These are phyloP conservation scores for Xylariaceae sp. DNA, from an alignment of 2,329 filamentous ascomycete species.

Conservation along the genomic window DNA sequence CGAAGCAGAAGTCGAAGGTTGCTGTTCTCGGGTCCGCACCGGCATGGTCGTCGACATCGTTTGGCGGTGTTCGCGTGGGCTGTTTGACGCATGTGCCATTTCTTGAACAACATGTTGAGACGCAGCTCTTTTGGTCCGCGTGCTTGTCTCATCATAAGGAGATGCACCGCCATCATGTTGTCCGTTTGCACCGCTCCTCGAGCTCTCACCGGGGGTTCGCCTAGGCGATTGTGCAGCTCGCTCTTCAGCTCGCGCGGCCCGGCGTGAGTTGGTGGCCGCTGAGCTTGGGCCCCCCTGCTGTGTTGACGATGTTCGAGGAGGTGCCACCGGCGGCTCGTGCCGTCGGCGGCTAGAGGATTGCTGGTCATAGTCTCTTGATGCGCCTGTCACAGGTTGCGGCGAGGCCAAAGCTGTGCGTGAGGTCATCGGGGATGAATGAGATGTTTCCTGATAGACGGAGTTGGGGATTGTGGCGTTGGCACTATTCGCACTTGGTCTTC, in stretches of 20 bases:
- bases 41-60: slow-evolving; percentile 38
- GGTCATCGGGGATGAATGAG: slow-evolving; percentile 40
- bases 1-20: slow-evolving; percentile 43
- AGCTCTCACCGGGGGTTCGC: slow-evolving; percentile 35
- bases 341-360: slow-evolving; percentile 49
- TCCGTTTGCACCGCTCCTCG: slow-evolving; percentile 32
- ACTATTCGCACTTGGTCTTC: slow-evolving; percentile 49
- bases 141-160: slow-evolving; percentile 35
- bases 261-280: slow-evolving; percentile 39
- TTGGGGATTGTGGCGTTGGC: slow-evolving; percentile 33
- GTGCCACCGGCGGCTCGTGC: slow-evolving; percentile 67
- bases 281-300: slow-evolving; percentile 41
- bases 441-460: slow-evolving; percentile 29
- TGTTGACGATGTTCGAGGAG: slow-evolving; percentile 77
- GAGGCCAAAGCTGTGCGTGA: slow-evolving; percentile 44
- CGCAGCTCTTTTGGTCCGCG: slow-evolving; percentile 36
- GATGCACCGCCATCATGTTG: slow-evolving; percentile 20
- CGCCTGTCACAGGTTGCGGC: slow-evolving; percentile 37
- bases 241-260: slow-evolving; percentile 43
- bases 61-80: slow-evolving; percentile 38
- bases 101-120: slow-evolving; percentile 37
- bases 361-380: slow-evolving; percentile 40
- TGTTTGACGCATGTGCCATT: slow-evolving; percentile 35
- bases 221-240: slow-evolving; percentile 41
- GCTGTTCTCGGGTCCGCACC: slow-evolving; percentile 38